Base-by-base conservation (phyloP, 805 yeast genomes). In the Candida glaebosa region DNA sequence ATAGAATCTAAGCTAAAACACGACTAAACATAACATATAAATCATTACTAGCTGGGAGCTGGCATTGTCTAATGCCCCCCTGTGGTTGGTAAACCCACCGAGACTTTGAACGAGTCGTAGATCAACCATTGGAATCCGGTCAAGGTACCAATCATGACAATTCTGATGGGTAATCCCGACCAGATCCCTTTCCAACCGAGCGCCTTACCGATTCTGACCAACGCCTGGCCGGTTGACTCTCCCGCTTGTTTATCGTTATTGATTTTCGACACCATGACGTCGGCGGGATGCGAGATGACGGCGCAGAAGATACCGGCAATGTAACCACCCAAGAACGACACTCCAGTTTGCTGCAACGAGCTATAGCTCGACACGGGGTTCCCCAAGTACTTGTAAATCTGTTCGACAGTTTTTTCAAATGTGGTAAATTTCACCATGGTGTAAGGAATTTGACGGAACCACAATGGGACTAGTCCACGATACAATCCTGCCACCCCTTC, bases 281-380 rank as follows among this genome's bases (percentile, higher is more conserved):
- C 99, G n/a, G 98, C 98, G 16, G 99, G 99, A 64, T 93, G 97
- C 19, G 97, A 90, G 14, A 90, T 93, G 39, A 85, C 70, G 5
- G 99, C 98, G 73, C 97, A 91, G 71, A 90, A 79, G 42, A 93
- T 82, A 82, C 98, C 99, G 8, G 98, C 99, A 59, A 91, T 78
- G 70, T 91, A 91, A 61, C 99, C 98, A 64, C 96, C 96, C 37
- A 82, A 71, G 71, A 91, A 93, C 18, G 96, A 87, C 31, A 93
- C 96, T 39, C 96, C 95, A 17, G 96, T 91, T 67, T 93, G 97
- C 57, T 84, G 83, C 33, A 82, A 51, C 33, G 81, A 64, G 9
- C 87, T 69, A 73, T 86, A 87, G 44, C 86, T 81, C 17, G 75
- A 68, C 60, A 81, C 87, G 38, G 84, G 79, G 55, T 78, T 79